Percentiles rank a stretch among this genome's conserved stretches.
Evolutionary conservation across 2,329 filamentous ascomycete genomes (phyloP).

Genomic region (Colletotrichum abscissum): DNA sequence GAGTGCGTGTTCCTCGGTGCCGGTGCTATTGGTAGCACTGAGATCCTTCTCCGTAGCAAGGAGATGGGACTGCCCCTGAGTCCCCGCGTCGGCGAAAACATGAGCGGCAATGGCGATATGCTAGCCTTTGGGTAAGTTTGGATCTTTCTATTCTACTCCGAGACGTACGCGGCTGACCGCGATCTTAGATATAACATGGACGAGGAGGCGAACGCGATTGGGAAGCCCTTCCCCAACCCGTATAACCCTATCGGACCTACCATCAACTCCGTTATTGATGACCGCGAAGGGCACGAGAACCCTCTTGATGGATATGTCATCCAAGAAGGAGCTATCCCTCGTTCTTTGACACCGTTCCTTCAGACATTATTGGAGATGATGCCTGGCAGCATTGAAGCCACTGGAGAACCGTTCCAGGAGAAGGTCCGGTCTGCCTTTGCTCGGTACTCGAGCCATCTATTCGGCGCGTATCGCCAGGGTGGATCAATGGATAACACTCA

Average conservation of each 20-base stretch:
- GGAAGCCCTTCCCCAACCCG: slow-evolving; percentile 58
- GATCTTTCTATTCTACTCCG: not conserved
- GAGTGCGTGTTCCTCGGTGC: slow-evolving; percentile 75
- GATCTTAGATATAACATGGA: slow-evolving; percentile 67
- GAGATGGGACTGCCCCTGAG: slow-evolving; percentile 69
- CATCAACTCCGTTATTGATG: slow-evolving; percentile 72
- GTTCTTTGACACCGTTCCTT: slow-evolving; percentile 65
- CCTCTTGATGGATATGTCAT: slow-evolving; percentile 72
- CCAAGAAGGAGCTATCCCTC: slow-evolving; percentile 71
- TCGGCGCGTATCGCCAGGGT: slow-evolving; percentile 67
- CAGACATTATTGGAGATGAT: slow-evolving; percentile 67
- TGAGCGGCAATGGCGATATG: slow-evolving; percentile 76
- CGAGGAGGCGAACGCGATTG: slow-evolving; percentile 66
- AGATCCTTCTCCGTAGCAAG: slow-evolving; percentile 72
- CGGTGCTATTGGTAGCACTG: slow-evolving; percentile 72
- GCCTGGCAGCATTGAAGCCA: slow-evolving; percentile 56
- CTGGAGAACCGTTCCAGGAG: slow-evolving; percentile 51
- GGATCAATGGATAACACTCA: slow-evolving; percentile 71
- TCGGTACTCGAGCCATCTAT: slow-evolving; percentile 61
- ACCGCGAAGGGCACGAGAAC: slow-evolving; percentile 61
- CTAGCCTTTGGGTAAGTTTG: slow-evolving; percentile 66
- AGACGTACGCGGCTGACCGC: slow-evolving; percentile 35
- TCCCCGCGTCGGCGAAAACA: slow-evolving; percentile 65
- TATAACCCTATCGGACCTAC: slow-evolving; percentile 69
- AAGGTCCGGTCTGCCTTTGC: slow-evolving; percentile 59